Base-by-base conservation (phyloP, 768 basidiomycete species). In the Pleurotus djamor region DNA sequence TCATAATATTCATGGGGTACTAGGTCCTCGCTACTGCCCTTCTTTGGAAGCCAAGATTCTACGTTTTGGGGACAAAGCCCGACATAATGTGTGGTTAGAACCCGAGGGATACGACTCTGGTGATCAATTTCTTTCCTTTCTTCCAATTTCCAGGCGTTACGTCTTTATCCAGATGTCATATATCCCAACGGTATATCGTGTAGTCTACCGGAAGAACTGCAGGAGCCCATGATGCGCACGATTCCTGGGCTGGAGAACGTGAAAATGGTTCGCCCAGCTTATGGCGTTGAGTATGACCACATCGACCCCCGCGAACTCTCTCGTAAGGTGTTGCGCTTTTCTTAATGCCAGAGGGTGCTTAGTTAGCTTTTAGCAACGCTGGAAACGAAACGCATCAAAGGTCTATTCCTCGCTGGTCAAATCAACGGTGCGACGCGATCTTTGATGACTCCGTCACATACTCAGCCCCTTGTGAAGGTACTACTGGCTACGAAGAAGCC, bases 401-500 rank as follows among this genome's bases (percentile, higher is more conserved):
- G 93, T 1, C 79, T 96, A 2, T 96, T 90, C 72, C 83, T 96
- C 17, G 92, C 92, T 0, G 93, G 94, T 3, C 93, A 96, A 70
- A 96, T 96, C 66, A 96, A 95, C 64, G 90, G 90, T 80, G 59
- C 2, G 67, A 5, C n/a, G 45, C 59, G 45, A 9, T 16, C 13
- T 43, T 43, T 45, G 8, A 34, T 45, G 16, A 33, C 44, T 12
- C 9, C 2, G 44, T 37, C 51, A 3, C 14, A 17, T 9, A 17
- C 36, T 12, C 41, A 16, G 17, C 9, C 32, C 50, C 28, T 16
- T 44, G 47, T 13, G 13, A 37, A 85, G 89, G 90, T 9, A 96
- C 94, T 0, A 96, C 94, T 1, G 94, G 94, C 4, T 96, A 96
- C 68, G 94, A 96, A 69, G 94, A 96, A 74, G 94, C 94, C 1